Percentiles rank a stretch among this genome's conserved stretches.
phyloP scores from a whole-genome alignment of 352 stramenopile species.

The Pythium pyrilobum region DNA sequence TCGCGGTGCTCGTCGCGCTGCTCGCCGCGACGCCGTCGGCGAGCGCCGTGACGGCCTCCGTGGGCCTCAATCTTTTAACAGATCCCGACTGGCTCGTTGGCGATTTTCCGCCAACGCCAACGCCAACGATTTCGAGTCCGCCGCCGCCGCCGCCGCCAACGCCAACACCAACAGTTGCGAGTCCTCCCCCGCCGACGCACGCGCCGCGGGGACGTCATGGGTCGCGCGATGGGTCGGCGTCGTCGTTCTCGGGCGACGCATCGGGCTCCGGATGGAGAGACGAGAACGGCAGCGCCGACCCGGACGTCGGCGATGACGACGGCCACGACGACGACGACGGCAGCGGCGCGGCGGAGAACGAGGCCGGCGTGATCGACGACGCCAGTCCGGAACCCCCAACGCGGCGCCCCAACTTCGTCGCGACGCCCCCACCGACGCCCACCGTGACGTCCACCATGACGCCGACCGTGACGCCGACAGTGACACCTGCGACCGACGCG shows the following conservation, averaged over 20 bases:
- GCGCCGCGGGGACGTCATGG: too few species aligned
- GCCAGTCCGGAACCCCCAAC: background rate
- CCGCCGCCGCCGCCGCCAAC: background rate
- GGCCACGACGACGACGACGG: background rate
- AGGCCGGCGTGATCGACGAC: background rate
- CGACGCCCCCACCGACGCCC: background rate
- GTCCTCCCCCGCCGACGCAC: too few species aligned
- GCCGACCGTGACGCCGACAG: background rate
- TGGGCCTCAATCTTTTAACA: too few species aligned
- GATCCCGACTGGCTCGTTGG: background rate
- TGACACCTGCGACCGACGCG: background rate
- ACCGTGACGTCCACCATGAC: background rate
- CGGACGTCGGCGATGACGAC: background rate
- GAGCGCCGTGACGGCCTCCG: too few species aligned
- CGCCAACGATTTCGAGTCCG: background rate
- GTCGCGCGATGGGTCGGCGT: too few species aligned
- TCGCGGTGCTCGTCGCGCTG: background rate
- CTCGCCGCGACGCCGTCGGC: background rate
- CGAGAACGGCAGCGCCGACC: background rate
- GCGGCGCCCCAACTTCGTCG: background rate
- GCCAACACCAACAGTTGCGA: background rate
- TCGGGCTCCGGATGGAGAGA: too few species aligned
- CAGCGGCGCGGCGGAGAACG: background rate
- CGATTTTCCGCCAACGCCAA: background rate
- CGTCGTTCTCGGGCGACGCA: too few species aligned